Evolutionary conservation across 495 filamentous ascomycete genomes (phyloP), one percentile per base, ranked within the genome.

Genomic region (Durotheca rogersii): DNA sequence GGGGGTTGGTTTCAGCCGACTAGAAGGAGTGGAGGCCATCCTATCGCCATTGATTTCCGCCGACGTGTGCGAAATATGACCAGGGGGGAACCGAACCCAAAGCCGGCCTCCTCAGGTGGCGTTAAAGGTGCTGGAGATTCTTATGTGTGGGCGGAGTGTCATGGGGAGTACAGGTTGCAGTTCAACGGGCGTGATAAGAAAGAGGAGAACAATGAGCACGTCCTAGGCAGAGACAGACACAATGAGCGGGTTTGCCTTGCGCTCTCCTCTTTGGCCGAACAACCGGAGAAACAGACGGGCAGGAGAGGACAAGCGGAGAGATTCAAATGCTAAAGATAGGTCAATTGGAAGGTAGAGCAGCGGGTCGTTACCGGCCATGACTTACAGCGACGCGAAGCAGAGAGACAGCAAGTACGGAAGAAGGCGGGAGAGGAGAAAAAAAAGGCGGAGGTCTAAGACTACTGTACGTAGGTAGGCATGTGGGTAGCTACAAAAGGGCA

Each of bases 1-100:
- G 41, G 89, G 88, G 21, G 89, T 89, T 53, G 89, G 72, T 74
- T 86, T 90, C 65, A 89, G 73, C 61, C 82, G 68, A 71, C 77
- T 77, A 55, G 74, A 75, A 59, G 78, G 75, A 70, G 78, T 80
- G 55, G 72, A 74, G 60, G 77, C 71, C 77, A 81, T 81, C 67
- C 67, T 72, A 58, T 57, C 69, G 75, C 77, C 77, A 81, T 81
- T 71, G 67, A 65, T 64, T 56, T 49, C 44, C 41, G 19, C 18
- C 36, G 29, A 37, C 47, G 27, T 30, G 33, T 50, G 48, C 35
- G 49, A 41, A 52, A 42, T 41, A 45, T 35, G 35, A 23, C 34
- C 33, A 16, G 17, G 21, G 23, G 18, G 9, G 11, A 12, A 31
- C 36, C 12, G 31, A 44, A 7, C 50, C n/a, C 39, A 20, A 47